A percentile compares a stretch with the other conserved stretches of the same genome.
Evolutionary conservation across 768 basidiomycete genomes (phyloP).

Genomic region (Kwoniella sp.): DNA sequence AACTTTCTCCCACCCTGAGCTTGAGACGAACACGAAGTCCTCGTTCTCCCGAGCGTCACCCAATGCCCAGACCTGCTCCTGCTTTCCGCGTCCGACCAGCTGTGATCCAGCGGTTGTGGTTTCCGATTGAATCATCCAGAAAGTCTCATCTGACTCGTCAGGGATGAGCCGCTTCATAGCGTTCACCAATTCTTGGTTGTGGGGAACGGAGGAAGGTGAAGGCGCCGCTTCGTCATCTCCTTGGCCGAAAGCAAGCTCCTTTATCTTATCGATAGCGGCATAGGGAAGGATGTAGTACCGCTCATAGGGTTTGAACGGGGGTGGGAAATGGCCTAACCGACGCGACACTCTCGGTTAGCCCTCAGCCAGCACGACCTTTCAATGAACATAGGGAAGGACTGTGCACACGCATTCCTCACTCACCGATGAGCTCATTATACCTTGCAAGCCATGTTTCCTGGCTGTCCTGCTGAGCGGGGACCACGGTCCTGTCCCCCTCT

Average conservation of each 20-base stretch:
- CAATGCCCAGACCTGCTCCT: conserved; percentile 23
- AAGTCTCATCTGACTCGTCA: conserved; percentile 56
- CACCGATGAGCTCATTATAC: conserved; percentile 34
- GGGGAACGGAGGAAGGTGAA: not conserved
- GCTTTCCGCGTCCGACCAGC: conserved; percentile 15
- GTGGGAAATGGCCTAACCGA: conserved; percentile 7
- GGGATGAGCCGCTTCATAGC: conserved; percentile 21
- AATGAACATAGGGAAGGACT: not conserved
- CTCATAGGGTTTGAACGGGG: conserved; percentile 32
- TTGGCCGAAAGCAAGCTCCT: conserved; percentile 59
- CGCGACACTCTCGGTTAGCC: not conserved
- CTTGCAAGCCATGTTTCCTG: conserved; percentile 15
- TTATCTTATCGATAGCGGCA: conserved; percentile 22
- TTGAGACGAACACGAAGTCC: conserved; percentile 75
- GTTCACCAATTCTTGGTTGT: not conserved
- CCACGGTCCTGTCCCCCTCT: conserved; percentile 15
- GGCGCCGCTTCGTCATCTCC: conserved; percentile 21
- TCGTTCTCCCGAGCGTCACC: conserved; percentile 62
- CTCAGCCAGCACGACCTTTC: too few relatives aligned
- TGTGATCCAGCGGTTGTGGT: conserved; percentile 45
- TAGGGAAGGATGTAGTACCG: conserved; percentile 39
- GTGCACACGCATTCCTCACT: conserved; percentile 9
- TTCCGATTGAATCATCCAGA: conserved; percentile 55
- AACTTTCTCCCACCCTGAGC: conserved; percentile 70
- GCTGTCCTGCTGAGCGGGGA: not conserved